Conservation (phyloP, 345 rosid species). For the Xanthoceras sorbifolium region DNA sequence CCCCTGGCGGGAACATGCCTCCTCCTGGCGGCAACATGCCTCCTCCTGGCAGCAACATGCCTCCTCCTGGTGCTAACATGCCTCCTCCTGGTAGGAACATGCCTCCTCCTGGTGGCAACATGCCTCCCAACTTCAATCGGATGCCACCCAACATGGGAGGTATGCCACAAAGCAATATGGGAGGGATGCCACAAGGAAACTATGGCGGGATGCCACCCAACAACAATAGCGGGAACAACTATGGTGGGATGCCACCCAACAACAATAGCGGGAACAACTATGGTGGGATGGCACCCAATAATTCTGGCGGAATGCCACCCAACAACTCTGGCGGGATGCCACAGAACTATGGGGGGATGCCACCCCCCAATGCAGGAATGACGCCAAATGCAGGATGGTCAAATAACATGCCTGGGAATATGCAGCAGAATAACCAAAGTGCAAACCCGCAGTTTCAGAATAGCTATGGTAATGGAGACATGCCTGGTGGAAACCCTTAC, state of each 20-base stretch:
- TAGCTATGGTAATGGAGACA: conserved; percentile 23
- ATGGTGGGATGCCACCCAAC: conserved; percentile 23
- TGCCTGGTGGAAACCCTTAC: conserved; percentile 26
- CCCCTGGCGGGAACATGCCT: no score
- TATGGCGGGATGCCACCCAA: conserved; percentile 29
- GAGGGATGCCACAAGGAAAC: conserved; percentile 27
- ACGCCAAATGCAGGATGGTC: conserved; percentile 33
- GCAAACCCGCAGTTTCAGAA: conserved; percentile 28
- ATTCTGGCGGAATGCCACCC: conserved; percentile 13
- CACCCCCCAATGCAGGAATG: conserved; percentile 21
- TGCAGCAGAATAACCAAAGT: conserved; percentile 25
- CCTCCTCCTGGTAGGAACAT: conserved; percentile 20
- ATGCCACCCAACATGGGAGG: conserved; percentile 34
- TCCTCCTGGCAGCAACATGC: conserved; percentile 20
- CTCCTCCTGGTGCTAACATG: conserved; percentile 28
- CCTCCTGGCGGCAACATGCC: conserved; percentile 32
- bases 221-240: conserved; percentile 29
- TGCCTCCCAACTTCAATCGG: conserved; percentile 29
- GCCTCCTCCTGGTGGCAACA: not conserved
- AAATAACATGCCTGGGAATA: conserved; percentile 14
- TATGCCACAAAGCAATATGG: conserved; percentile 32
- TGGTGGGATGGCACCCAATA: conserved; percentile 19
- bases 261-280: conserved; percentile 28
- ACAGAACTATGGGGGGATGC: conserved; percentile 3
- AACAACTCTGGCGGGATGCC: no score